Evolutionary conservation across 2,329 filamentous ascomycete genomes (phyloP).

Genomic region (Cordyceps cicadae): DNA sequence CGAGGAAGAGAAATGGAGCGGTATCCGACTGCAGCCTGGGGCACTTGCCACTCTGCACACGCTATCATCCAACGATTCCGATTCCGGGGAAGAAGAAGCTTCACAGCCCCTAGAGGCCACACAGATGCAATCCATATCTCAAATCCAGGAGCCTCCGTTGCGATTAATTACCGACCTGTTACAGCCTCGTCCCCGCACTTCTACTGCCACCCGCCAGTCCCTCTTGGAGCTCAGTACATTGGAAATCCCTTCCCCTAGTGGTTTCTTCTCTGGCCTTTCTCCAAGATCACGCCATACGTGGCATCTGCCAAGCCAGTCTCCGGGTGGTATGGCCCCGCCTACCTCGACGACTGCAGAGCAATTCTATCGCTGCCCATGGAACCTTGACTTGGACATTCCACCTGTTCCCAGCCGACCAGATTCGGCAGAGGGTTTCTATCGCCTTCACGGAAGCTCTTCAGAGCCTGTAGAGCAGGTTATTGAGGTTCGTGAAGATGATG

Average conservation of each 20-base stretch:
- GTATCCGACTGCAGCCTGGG: constrained; percentile 67
- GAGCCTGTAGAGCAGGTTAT: constrained; percentile 59
- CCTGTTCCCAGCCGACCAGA: constrained; percentile 29
- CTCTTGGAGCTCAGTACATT: constrained; percentile 68
- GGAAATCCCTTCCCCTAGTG: constrained; percentile 83
- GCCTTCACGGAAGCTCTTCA: constrained; percentile 28
- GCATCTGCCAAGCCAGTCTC: constrained; percentile 53
- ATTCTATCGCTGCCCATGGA: constrained; percentile 84
- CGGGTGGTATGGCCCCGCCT: constrained; percentile 52
- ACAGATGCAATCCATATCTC: constrained; percentile 18
- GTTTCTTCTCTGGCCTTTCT: constrained; percentile 82
- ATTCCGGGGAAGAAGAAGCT: constrained; percentile 48
- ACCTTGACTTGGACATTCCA: constrained; percentile 31
- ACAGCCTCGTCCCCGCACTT: constrained; percentile 18
- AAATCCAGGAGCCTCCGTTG: constrained; percentile 45
- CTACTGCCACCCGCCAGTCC: constrained; percentile 40
- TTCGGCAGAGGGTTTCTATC: constrained; percentile 32
- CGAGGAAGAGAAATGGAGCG: constrained; percentile 58
- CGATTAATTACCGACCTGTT: constrained; percentile 39
- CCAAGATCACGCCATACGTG: constrained; percentile 72
- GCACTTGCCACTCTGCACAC: constrained; percentile 75
- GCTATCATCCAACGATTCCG: constrained; percentile 54
- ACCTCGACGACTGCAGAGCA: constrained; percentile 87
- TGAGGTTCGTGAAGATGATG: constrained; percentile 44
- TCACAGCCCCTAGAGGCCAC: constrained; percentile 33